A percentile compares a stretch with the other conserved stretches of the same genome.
Conservation (phyloP, 805 yeast species). For the Grigorovia yakushimaensis region DNA sequence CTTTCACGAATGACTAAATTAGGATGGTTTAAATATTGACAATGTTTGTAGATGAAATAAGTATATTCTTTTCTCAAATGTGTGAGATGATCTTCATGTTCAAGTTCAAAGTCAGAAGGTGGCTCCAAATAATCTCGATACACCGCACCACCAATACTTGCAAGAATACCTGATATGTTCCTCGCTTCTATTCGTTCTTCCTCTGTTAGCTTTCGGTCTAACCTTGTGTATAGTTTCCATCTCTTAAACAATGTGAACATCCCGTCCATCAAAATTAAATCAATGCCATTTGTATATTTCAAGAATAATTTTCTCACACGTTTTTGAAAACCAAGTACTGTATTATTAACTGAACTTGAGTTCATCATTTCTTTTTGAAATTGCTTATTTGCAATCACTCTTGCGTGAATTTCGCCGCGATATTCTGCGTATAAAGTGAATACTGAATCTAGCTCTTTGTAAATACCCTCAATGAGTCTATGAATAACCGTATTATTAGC, state of each 20-base stretch:
- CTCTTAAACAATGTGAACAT: slow-evolving; percentile 31
- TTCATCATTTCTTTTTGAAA: slow-evolving; percentile 40
- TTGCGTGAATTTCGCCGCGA: slow-evolving; percentile 15
- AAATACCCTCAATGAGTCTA: slow-evolving; percentile 35
- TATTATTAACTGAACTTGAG: slow-evolving; percentile 37
- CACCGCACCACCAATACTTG: slow-evolving; percentile 60
- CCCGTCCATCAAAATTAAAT: slow-evolving; percentile 24
- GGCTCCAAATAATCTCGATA: slow-evolving; percentile 18
- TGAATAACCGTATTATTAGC: slow-evolving; percentile 43
- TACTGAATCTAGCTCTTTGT: slow-evolving; percentile 22
- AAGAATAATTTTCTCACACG: slow-evolving; percentile 40
- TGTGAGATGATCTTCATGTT: slow-evolving; percentile 16
- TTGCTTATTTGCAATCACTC: slow-evolving; percentile 25
- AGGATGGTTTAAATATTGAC: slow-evolving; percentile 38
- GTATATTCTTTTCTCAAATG: slow-evolving; percentile 33
- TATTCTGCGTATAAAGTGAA: slow-evolving; percentile 22
- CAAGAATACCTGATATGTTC: slow-evolving; percentile 64
- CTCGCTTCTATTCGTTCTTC: slow-evolving; percentile 41
- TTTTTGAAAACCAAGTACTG: slow-evolving; percentile 49
- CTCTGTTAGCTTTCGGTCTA: slow-evolving; percentile 18
- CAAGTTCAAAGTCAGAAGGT: slow-evolving; percentile 4
- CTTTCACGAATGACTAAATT: slow-evolving; percentile 55
- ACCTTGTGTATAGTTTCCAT: slow-evolving; percentile 17
- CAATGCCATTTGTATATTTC: slow-evolving; percentile 17
- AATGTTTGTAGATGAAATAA: slow-evolving; percentile 42